Evolutionary conservation across 495 filamentous ascomycete genomes (phyloP).

Genomic region (Lasiosphaeriaceae sp.): DNA sequence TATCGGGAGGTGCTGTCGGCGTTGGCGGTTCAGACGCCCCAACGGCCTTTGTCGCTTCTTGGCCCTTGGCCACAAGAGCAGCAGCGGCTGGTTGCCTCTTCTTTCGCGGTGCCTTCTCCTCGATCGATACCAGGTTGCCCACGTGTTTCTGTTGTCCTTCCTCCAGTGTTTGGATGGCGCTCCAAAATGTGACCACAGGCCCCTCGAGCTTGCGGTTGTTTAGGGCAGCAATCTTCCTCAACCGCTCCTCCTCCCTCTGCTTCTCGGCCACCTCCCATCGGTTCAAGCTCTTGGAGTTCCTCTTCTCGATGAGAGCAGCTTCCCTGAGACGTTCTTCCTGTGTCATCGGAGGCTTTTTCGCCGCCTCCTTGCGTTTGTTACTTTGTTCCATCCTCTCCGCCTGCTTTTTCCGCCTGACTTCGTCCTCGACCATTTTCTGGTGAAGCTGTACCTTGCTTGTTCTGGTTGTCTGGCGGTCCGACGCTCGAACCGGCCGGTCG

Average conservation of each 20-base stretch:
- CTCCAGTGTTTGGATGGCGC: conserved; percentile 73
- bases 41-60: conserved; percentile 23
- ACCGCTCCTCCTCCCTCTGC: conserved; percentile 74
- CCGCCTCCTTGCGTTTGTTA: conserved; percentile 68
- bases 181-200: conserved; percentile 90
- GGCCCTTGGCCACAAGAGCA: conserved; percentile 20
- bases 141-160: conserved; percentile 73
- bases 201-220: conserved; percentile 83
- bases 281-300: conserved; percentile 87
- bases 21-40: conserved; percentile 14
- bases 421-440: conserved; percentile 76
- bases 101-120: conserved; percentile 46
- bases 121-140: conserved; percentile 62
- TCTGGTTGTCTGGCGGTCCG: conserved; percentile 76
- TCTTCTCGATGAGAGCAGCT: conserved; percentile 75
- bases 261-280: conserved; percentile 92
- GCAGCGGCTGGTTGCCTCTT: conserved; percentile 40
- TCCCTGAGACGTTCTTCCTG: conserved; percentile 84
- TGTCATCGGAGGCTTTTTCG: conserved; percentile 76
- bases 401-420: conserved; percentile 72
- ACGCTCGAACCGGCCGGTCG: conserved; percentile 77
- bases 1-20: conserved; percentile 15
- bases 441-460: conserved; percentile 80
- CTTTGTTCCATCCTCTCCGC: conserved; percentile 85
- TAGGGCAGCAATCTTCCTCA: conserved; percentile 74